Percentiles rank a stretch among this genome's conserved stretches.
Conservation (phyloP, 2,329 filamentous ascomycete species). For the Fusarium paranaense region DNA sequence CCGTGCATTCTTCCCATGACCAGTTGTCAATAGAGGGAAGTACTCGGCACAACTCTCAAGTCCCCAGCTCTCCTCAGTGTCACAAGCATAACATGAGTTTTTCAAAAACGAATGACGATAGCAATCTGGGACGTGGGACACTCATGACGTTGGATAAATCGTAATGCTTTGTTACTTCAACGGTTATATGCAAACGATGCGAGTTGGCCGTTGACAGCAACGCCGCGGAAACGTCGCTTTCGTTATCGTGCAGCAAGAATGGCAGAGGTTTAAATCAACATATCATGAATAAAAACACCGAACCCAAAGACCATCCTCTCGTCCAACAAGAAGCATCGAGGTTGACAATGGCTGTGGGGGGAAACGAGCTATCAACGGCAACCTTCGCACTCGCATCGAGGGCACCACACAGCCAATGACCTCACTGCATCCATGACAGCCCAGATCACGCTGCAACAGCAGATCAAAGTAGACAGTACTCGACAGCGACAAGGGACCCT, state of each 20-base stretch:
- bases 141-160: constrained; percentile 24
- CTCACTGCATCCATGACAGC: constrained; percentile 1
- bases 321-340: not conserved
- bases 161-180: not conserved
- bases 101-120: constrained; percentile 31
- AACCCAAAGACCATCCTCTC: not conserved
- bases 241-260: not conserved
- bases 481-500: constrained; percentile 26
- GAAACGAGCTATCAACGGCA: not conserved
- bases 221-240: not conserved
- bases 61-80: constrained; percentile 1
- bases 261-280: not conserved
- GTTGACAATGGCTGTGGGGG: not conserved
- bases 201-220: constrained; percentile 13
- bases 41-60: not conserved
- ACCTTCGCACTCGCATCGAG: not conserved
- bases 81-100: constrained; percentile 3
- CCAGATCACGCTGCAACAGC: constrained; percentile 29
- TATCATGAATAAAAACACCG: not conserved
- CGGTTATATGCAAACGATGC: constrained; percentile 10
- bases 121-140: constrained; percentile 11
- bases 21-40: not conserved
- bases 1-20: not conserved
- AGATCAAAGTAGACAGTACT: constrained; percentile 26
- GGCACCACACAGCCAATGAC: constrained; percentile 21